Conservation (phyloP, 768 basidiomycete species). For the Amanita thiersii region DNA sequence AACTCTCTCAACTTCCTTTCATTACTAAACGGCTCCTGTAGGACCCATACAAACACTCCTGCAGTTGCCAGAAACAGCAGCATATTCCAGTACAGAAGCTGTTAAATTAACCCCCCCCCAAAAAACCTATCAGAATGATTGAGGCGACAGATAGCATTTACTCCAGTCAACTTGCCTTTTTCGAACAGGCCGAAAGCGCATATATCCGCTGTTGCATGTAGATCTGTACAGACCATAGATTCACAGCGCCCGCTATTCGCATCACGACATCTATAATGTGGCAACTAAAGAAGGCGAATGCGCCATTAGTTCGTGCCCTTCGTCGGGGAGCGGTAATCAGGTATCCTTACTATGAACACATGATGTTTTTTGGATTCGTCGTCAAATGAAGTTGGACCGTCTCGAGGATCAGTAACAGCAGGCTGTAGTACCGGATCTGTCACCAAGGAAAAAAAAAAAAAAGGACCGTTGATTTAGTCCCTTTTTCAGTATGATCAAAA, state of each 20-base stretch:
- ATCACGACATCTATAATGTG: constrained; percentile 36
- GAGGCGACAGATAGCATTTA: background rate
- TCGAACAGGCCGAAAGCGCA: constrained; percentile 32
- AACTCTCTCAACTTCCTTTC: constrained; percentile 25
- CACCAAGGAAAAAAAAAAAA: too few relatives aligned
- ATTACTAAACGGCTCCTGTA: constrained; percentile 25
- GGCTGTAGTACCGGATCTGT: constrained; percentile 42
- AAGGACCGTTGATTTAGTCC: too few relatives aligned
- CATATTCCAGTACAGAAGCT: constrained; percentile 31
- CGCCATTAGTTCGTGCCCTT: background rate
- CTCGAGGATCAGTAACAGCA: constrained; percentile 33
- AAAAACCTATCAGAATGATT: background rate
- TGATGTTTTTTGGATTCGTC: constrained; percentile 26
- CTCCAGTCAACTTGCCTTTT: constrained; percentile 19
- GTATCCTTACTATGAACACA: constrained; percentile 21
- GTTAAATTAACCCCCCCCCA: too few relatives aligned
- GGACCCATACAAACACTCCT: constrained; percentile 31
- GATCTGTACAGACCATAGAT: constrained; percentile 40
- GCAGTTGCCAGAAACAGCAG: constrained; percentile 32
- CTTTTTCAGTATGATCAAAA: too few relatives aligned
- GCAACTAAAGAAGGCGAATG: too few relatives aligned
- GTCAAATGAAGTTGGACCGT: constrained; percentile 36
- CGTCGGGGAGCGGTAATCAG: background rate
- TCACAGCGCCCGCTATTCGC: constrained; percentile 32
- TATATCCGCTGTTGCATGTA: constrained; percentile 40